phyloP scores from a whole-genome alignment of 768 basidiomycete genomes.

The Termitomyces sp. region DNA sequence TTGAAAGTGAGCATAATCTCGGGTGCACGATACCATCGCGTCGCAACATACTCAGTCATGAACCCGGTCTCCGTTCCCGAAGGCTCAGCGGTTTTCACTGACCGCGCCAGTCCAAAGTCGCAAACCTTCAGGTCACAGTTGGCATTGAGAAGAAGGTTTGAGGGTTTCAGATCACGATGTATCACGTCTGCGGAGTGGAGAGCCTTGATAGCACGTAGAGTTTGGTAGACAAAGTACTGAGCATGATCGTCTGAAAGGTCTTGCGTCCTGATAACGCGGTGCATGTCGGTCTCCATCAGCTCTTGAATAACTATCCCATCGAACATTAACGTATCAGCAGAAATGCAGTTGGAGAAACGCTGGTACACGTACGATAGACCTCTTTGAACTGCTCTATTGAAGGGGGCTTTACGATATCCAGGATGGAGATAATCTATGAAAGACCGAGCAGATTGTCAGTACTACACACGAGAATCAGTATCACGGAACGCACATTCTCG shows the following conservation, averaged over 20 bases:
- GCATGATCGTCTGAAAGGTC: slow-evolving; percentile 94
- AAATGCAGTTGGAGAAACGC: not conserved
- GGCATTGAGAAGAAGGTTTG: slow-evolving; percentile 94
- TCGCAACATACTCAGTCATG: slow-evolving; percentile 98
- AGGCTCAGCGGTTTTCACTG: slow-evolving; percentile 79
- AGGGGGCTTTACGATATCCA: slow-evolving; percentile 82
- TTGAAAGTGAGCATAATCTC: slow-evolving; percentile 99
- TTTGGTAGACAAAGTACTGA: slow-evolving; percentile 92
- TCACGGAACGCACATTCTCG: slow-evolving; percentile 60
- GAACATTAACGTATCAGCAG: not conserved
- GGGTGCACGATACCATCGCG: slow-evolving; percentile 97
- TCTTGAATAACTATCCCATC: slow-evolving; percentile 70
- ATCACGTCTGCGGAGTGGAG: slow-evolving; percentile 96
- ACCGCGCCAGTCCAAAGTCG: slow-evolving; percentile 94
- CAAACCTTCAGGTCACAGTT: slow-evolving; percentile 95
- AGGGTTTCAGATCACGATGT: slow-evolving; percentile 94
- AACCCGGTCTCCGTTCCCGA: slow-evolving; percentile 82
- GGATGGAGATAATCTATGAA: slow-evolving; percentile 76
- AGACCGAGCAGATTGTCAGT: slow-evolving; percentile 3
- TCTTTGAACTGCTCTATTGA: slow-evolving; percentile 83
- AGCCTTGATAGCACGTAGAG: slow-evolving; percentile 91
- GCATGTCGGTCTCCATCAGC: slow-evolving; percentile 95
- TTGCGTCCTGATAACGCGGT: slow-evolving; percentile 93
- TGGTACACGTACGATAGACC: slow-evolving; percentile 56
- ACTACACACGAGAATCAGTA: not conserved